Evolutionary conservation across 1,284 basidiomycete genomes (phyloP), one percentile per base, ranked within the genome.

Genomic region (Irpex sp.): DNA sequence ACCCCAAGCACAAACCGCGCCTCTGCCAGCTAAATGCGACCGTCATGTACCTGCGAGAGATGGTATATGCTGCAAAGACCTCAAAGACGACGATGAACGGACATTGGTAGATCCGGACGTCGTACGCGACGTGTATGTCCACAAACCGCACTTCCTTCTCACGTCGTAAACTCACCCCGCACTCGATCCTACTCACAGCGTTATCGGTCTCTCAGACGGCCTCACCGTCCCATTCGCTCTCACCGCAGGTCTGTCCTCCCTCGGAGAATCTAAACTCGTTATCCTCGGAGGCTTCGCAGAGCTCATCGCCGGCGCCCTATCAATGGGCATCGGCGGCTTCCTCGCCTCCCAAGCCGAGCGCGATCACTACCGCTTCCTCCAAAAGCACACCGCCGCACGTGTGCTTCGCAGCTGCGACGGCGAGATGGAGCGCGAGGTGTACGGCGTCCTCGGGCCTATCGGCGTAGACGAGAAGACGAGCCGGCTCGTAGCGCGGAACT

Each of bases 271-370:
- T 11, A 87, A 83, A 61, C 83, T 97, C 44, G 96, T 98, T 69
- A 92, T 98, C 56, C 82, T 97, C 57, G 93, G 94, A 69, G 94
- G 96, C 57, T 79, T 97, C 58, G 93, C 96, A 34, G 94, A 98
- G 75, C 88, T 97, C 67, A 93, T 96, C 64, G 94, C 95, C 2
- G 96, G 96, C n/a, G 93, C 95, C 7, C 94, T 98, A 66, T 91
- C 89, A 0, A 99, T 98, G 97, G 96, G 96, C 65, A 92, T 98
- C 58, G 97, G 97, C 62, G 97, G 97, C 26, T 98, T 97, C 82
- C 89, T 99, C 62, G 95, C 95, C 1, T 95, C 96, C 0, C 94
- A 98, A 76, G 93, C 97, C 47, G 97, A 99, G 76, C 87, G 95
- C 59, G 95, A 98, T 76, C 93, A 97, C 77, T 96, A 93, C 78